A percentile compares a stretch with the other conserved stretches of the same genome.
These are phyloP conservation scores for Truncatella angustata DNA, from an alignment of 2,329 filamentous ascomycete genomes.

Conservation along the genomic window DNA sequence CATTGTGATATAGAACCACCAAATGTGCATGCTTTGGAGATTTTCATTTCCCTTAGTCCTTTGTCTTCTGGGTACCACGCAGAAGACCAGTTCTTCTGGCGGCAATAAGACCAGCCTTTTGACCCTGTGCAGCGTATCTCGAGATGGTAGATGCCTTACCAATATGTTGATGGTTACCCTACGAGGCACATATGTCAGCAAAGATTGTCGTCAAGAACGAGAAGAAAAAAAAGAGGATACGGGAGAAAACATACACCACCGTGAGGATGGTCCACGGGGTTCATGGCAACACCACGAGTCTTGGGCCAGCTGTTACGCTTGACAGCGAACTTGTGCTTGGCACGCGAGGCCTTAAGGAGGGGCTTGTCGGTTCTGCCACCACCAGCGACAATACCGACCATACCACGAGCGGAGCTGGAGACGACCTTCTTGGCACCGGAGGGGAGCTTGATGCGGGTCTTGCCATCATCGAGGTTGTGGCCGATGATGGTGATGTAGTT, in stretches of 20 bases:
- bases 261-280: constrained; percentile 98
- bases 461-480: constrained; percentile 98
- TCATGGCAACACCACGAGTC: constrained; percentile 99
- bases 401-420: constrained; percentile 86
- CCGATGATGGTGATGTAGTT: constrained; percentile 99
- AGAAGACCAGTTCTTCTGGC: constrained; percentile 99
- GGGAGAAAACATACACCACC: constrained; percentile 65
- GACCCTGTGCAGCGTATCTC: constrained; percentile 94
- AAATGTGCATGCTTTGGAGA: constrained; percentile 26
- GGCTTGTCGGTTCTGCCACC: constrained; percentile 99
- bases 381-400: constrained; percentile 99
- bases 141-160: constrained; percentile 99
- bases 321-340: constrained; percentile 99
- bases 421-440: constrained; percentile 99
- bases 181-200: constrained; percentile 44
- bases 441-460: constrained; percentile 99
- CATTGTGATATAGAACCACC: constrained; percentile 51
- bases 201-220: constrained; percentile 10
- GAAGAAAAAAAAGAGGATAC: no score
- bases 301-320: constrained; percentile 99
- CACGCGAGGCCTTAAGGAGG: constrained; percentile 97
- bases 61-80: constrained; percentile 99
- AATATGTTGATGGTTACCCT: constrained; percentile 99
- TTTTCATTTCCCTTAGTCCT: constrained; percentile 82
- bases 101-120: constrained; percentile 99